These are phyloP conservation scores for Turritis glabra DNA, from an alignment of 345 rosid species.

Conservation along the genomic window DNA sequence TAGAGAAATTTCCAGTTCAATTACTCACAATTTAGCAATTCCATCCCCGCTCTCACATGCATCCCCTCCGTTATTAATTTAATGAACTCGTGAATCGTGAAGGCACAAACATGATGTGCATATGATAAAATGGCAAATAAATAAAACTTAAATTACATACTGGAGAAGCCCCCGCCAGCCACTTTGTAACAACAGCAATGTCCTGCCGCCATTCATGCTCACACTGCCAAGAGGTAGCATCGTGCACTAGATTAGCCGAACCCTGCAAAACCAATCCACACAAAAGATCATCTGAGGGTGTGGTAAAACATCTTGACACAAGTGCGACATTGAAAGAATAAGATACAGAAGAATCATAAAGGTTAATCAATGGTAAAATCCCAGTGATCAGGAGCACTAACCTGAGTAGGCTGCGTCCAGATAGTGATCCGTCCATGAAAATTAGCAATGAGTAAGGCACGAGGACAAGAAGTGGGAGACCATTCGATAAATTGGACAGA, in stretches of 20 bases:
- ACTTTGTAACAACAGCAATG: constrained; percentile 94
- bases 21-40: neutral
- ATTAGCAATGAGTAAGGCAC: constrained; percentile 90
- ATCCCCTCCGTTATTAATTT: neutral
- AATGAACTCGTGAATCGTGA: neutral
- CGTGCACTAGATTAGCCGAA: constrained; percentile 75
- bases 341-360: neutral
- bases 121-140: neutral
- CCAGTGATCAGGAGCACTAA: constrained; percentile 38
- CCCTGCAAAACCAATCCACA: constrained; percentile 56
- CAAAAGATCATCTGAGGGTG: neutral
- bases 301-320: constrained; percentile 3
- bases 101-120: constrained; percentile 1
- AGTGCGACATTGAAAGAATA: neutral
- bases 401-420: constrained; percentile 97
- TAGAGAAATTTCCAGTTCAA: constrained; percentile 13
- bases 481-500: constrained; percentile 98
- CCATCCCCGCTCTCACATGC: constrained; percentile 10
- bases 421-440: constrained; percentile 95
- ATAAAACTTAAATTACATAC: constrained; percentile 46
- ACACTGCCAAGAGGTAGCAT: constrained; percentile 94
- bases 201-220: constrained; percentile 99
- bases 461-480: constrained; percentile 96
- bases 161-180: constrained; percentile 93
- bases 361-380: neutral